Conservation (phyloP, 208 protist species). For the Trypanosoma theileri region DNA sequence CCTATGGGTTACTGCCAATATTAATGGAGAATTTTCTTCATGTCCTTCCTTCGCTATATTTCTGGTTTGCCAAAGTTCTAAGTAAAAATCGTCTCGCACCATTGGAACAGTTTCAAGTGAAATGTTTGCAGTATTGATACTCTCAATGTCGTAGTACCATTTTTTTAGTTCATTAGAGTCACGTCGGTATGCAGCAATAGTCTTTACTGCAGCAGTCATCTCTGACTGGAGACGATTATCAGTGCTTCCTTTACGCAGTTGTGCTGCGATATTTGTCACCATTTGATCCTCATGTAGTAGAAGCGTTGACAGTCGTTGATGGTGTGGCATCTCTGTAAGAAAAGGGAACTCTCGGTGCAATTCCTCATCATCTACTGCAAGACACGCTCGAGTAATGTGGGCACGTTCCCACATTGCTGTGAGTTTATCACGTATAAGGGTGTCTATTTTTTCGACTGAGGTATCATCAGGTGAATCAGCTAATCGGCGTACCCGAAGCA, state of each 20-base stretch:
- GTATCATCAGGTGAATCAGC: neutral
- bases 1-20: constrained; percentile 17
- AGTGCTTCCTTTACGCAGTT: neutral
- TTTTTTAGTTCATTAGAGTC: constrained; percentile 38
- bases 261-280: constrained; percentile 37
- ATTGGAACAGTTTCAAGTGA: constrained; percentile 31
- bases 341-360: constrained; percentile 45
- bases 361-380: constrained; percentile 49
- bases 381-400: constrained; percentile 34
- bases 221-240: constrained; percentile 29
- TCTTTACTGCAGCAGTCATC: constrained; percentile 28
- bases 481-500: constrained; percentile 18
- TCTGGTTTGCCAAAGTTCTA: constrained; percentile 24
- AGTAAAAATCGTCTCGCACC: constrained; percentile 38
- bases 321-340: constrained; percentile 38
- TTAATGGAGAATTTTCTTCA: constrained; percentile 13
- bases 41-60: constrained; percentile 12
- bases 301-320: constrained; percentile 41
- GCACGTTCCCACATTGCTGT: constrained; percentile 47
- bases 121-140: constrained; percentile 26
- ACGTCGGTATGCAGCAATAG: constrained; percentile 30
- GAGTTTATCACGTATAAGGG: constrained; percentile 34
- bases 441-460: constrained; percentile 13
- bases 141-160: constrained; percentile 40
- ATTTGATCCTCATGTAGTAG: constrained; percentile 49